Conservation (phyloP, 2,329 filamentous ascomycete genomes). For the Xylaria digitata region DNA sequence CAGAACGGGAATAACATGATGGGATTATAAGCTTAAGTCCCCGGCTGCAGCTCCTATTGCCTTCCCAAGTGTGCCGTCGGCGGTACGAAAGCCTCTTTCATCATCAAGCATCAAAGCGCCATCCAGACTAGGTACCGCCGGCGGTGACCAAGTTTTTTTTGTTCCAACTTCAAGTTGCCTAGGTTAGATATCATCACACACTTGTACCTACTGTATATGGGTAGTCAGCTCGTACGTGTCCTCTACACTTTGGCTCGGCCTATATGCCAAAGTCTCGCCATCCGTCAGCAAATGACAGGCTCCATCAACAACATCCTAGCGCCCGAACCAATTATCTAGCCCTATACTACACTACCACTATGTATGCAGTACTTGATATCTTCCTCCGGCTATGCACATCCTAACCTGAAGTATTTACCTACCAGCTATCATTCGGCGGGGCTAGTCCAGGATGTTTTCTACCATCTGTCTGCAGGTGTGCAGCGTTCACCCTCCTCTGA, state of each 20-base stretch:
- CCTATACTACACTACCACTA: not conserved
- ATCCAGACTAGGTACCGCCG: not conserved
- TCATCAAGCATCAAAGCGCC: conserved; percentile 23
- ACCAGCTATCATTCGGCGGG: not conserved
- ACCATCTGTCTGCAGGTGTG: conserved; percentile 21
- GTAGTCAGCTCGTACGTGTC: conserved; percentile 13
- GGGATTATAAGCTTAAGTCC: too few relatives aligned
- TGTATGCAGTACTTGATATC: too few relatives aligned
- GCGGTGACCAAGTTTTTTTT: conserved; percentile 13
- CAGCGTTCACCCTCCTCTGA: conserved; percentile 13
- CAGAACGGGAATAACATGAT: conserved; percentile 1
- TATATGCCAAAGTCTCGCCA: conserved; percentile 9
- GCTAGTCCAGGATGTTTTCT: not conserved
- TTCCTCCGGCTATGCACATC: not conserved
- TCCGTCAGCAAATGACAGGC: conserved; percentile 4
- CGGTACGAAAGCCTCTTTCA: conserved; percentile 27
- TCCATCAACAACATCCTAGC: not conserved
- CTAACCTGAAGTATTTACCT: not conserved
- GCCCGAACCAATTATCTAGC: not conserved
- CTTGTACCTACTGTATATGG: conserved; percentile 18
- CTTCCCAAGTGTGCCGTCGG: not conserved
- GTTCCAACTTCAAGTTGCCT: not conserved
- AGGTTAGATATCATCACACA: not conserved
- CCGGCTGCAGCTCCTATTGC: too few relatives aligned
- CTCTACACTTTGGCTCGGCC: conserved; percentile 12